Percentiles rank a stretch among this genome's conserved stretches.
These are phyloP conservation scores for Penicillium expansum DNA, from an alignment of 2,329 filamentous ascomycete genomes.

Conservation along the genomic window DNA sequence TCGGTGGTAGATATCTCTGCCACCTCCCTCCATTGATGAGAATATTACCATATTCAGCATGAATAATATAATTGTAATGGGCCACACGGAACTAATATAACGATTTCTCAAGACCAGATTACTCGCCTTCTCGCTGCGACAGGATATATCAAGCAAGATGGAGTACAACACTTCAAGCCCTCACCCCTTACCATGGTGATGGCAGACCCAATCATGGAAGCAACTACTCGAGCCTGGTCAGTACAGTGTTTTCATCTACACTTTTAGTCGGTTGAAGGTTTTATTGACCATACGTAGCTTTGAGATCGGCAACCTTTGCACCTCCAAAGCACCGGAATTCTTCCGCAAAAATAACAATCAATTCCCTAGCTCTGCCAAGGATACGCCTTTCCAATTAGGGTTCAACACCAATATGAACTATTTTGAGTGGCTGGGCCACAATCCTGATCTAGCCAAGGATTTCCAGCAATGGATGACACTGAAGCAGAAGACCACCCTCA, in stretches of 20 bases:
- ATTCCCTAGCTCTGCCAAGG: background rate
- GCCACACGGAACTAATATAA: too few relatives aligned
- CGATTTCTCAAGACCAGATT: conserved; percentile 13
- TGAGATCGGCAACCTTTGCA: background rate
- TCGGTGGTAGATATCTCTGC: too few relatives aligned
- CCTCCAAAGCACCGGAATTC: background rate
- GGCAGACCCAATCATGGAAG: conserved; percentile 18
- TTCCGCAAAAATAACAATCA: background rate
- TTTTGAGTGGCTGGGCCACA: too few relatives aligned
- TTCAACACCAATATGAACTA: too few relatives aligned
- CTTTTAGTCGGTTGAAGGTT: background rate
- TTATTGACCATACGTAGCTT: background rate
- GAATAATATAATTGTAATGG: too few relatives aligned
- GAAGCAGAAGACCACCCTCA: too few relatives aligned
- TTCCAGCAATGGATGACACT: too few relatives aligned
- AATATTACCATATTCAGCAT: too few relatives aligned
- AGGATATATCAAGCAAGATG: conserved; percentile 16
- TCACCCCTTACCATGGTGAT: conserved; percentile 20
- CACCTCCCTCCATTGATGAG: too few relatives aligned
- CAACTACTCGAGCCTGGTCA: conserved; percentile 18
- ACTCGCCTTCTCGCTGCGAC: conserved; percentile 17
- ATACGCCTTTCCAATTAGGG: background rate
- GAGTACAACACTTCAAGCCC: conserved; percentile 15
- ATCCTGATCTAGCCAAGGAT: too few relatives aligned
- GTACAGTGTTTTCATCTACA: background rate